These are phyloP conservation scores for Tylopilus subfusipes DNA, from an alignment of 768 basidiomycete genomes.

Conservation along the genomic window DNA sequence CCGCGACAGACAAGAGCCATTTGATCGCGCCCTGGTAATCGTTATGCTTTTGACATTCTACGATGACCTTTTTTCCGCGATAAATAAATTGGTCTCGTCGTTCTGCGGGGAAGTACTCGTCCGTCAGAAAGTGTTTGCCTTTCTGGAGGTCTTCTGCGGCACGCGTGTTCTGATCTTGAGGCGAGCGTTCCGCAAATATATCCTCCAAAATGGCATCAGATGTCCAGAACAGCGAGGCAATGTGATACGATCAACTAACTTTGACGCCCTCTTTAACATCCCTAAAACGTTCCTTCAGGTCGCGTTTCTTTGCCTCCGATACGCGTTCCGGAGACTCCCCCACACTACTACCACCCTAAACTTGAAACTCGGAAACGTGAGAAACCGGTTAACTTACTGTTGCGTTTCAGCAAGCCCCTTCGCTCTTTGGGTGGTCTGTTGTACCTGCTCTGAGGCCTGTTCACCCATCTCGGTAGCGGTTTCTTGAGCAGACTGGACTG, in stretches of 20 bases:
- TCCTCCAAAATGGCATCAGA: constrained; percentile 28
- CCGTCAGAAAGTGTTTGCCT: constrained; percentile 63
- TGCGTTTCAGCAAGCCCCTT: constrained; percentile 3
- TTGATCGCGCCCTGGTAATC: constrained; percentile 80
- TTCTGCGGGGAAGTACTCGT: constrained; percentile 89
- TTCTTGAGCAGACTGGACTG: constrained; percentile 15
- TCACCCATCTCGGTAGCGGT: neutral
- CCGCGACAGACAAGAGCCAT: constrained; percentile 66
- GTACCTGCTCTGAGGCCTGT: constrained; percentile 8
- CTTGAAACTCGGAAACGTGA: neutral
- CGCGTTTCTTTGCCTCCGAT: constrained; percentile 35
- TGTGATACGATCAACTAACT: constrained; percentile 13
- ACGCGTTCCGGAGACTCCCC: constrained; percentile 10
- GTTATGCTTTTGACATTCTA: constrained; percentile 90
- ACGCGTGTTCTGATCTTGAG: constrained; percentile 63
- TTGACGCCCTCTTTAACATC: constrained; percentile 30
- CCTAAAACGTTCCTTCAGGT: constrained; percentile 30
- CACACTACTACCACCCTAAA: constrained; percentile 21
- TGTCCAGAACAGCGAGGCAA: neutral
- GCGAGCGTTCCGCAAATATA: constrained; percentile 52
- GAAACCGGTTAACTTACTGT: constrained; percentile 11
- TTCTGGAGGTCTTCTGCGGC: constrained; percentile 53
- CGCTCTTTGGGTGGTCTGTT: constrained; percentile 1
- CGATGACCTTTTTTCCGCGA: constrained; percentile 87
- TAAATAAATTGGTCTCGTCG: constrained; percentile 91